These are phyloP conservation scores for Scutellaria galericulata DNA, from an alignment of 257 asterid genomes.

Conservation along the genomic window DNA sequence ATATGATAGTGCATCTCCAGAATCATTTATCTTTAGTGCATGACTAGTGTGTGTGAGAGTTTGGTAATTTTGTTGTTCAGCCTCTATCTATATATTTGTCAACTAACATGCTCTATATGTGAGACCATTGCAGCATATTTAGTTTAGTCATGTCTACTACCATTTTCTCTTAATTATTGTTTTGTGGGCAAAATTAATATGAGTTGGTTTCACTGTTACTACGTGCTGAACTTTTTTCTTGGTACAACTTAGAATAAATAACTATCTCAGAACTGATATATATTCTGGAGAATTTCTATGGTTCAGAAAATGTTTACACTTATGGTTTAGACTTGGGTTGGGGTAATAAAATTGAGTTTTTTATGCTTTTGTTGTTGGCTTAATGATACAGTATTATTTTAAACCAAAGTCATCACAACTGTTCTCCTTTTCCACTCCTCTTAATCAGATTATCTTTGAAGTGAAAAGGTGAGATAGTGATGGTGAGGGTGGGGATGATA, in stretches of 20 bases:
- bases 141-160: slow-evolving; percentile 9
- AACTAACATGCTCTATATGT: slow-evolving; percentile 26
- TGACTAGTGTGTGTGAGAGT: background rate
- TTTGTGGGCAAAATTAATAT: background rate
- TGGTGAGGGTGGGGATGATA: background rate
- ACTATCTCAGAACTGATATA: background rate
- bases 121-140: slow-evolving; percentile 9
- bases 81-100: slow-evolving; percentile 19
- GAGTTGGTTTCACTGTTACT: slow-evolving; percentile 17
- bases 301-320: slow-evolving; percentile 1
- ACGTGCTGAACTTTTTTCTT: background rate
- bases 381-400: background rate
- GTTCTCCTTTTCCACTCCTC: background rate
- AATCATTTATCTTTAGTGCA: slow-evolving; percentile 8
- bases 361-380: background rate
- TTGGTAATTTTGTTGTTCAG: background rate
- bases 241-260: background rate
- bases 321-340: slow-evolving; percentile 24
- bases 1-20: slow-evolving; percentile 8
- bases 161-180: background rate
- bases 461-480: background rate
- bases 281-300: background rate
- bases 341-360: slow-evolving; percentile 23
- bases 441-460: background rate
- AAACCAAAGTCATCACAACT: slow-evolving; percentile 19